Percentiles rank a stretch among this genome's conserved stretches.
Evolutionary conservation across 257 asterid species (phyloP).

Genomic region (Fraxinus anomala): DNA sequence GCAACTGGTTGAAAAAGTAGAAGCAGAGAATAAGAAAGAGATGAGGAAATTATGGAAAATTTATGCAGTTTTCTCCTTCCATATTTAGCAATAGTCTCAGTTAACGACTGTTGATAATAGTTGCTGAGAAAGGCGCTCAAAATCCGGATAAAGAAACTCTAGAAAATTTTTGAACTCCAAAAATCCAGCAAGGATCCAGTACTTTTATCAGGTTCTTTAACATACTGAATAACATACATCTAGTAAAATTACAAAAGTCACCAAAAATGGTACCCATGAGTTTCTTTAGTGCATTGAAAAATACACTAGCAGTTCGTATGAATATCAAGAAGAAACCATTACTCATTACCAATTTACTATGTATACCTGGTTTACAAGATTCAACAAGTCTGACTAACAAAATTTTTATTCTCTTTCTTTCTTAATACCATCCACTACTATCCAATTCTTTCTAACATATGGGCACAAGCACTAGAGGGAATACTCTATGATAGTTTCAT

Average conservation of each 20-base stretch:
- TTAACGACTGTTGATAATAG: not conserved
- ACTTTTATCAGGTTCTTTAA: not conserved
- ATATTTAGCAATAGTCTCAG: not conserved
- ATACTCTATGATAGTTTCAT: not conserved
- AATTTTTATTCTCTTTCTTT: too few relatives aligned
- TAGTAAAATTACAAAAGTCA: too few relatives aligned
- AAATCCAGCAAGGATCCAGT: not conserved
- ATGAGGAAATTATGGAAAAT: not conserved
- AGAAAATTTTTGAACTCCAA: not conserved
- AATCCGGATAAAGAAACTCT: not conserved
- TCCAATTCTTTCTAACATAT: not conserved
- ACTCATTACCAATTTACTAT: too few relatives aligned
- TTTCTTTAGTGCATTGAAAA: not conserved
- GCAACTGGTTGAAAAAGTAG: conserved; percentile 46
- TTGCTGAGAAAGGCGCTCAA: not conserved
- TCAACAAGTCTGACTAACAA: not conserved
- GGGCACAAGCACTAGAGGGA: not conserved
- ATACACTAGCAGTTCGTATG: not conserved
- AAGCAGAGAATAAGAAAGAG: not conserved
- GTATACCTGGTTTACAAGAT: not conserved
- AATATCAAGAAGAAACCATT: not conserved
- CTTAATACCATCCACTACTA: too few relatives aligned
- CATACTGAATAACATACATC: not conserved
- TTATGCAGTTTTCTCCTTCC: not conserved
- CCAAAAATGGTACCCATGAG: too few relatives aligned